Base-by-base conservation (phyloP, 1,284 basidiomycete species). In the Naganishia cerealis region DNA sequence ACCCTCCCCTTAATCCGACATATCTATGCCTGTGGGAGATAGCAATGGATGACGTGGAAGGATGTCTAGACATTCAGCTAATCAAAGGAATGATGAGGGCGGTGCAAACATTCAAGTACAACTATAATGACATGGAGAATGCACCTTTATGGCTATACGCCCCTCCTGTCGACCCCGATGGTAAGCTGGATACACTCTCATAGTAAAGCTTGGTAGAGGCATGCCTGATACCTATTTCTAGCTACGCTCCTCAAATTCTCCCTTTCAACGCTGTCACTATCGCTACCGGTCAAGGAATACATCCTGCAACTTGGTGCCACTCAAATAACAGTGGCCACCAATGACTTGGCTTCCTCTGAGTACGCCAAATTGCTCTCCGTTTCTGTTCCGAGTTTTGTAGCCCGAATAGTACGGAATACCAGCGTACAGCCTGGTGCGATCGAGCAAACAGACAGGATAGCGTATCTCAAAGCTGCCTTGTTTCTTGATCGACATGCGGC, bases 1-100 rank as follows among this genome's bases (percentile, higher is more conserved):
- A 91, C 12, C 87, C 87, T 68, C 93, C 93, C 2, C 84, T 85
- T n/a, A 90, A 89, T 0, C 81, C 89, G 0, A 89, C 92, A 0
- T 96, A 96, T 75, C 82, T 94, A 9, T 95, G 92, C 75, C 85
- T 94, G 6, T 96, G 93, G 94, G 91, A 94, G 74, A 85, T 93
- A 54, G 80, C 81, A 24, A 54, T 92, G 29, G 90, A 90, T 1
- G 78, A 83, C 50, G 75, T 92, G 53, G 87, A 86, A 71, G 84
- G 84, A 0, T 78, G 84, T 43, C 73, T 90, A 15, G 85, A 87
- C 1, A 85, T 87, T 3, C 76, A 81, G 15, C 85, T 92, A 67
- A 82, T 83, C 0, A 80, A 82, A 48, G 78, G 85, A 3, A 73
- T 94, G 6, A 76, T 80, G 4, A 83, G 86, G 3, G 86, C 86